These are phyloP conservation scores for Raphanus raphanistrum DNA, from an alignment of 345 rosid species.

Conservation along the genomic window DNA sequence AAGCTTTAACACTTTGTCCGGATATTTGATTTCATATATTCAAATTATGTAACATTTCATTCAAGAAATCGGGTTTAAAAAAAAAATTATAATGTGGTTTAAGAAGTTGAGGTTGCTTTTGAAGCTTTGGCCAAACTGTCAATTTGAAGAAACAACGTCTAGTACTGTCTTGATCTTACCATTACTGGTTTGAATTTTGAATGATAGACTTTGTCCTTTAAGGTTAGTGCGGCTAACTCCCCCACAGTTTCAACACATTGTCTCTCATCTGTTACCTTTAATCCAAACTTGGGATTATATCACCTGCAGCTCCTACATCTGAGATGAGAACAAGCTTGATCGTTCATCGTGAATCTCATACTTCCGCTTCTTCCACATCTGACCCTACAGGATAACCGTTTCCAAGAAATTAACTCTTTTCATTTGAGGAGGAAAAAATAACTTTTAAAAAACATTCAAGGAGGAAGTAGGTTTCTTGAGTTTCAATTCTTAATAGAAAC, in stretches of 20 bases:
- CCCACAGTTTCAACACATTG: slow-evolving; percentile 76
- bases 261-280: slow-evolving; percentile 58
- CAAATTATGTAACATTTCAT: slow-evolving; percentile 20
- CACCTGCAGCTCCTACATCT: slow-evolving; percentile 66
- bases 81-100: background rate
- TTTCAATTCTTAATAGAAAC: too few relatives aligned
- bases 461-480: background rate
- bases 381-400: slow-evolving; percentile 42
- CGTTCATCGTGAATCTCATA: too few relatives aligned
- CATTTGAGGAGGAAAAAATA: too few relatives aligned
- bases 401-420: background rate
- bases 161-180: slow-evolving; percentile 48
- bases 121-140: slow-evolving; percentile 72
- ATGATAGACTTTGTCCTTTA: slow-evolving; percentile 57
- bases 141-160: slow-evolving; percentile 50
- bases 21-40: slow-evolving; percentile 16
- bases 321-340: slow-evolving; percentile 60
- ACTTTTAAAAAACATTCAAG: too few relatives aligned
- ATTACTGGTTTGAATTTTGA: slow-evolving; percentile 52
- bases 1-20: background rate
- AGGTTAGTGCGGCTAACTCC: slow-evolving; percentile 59
- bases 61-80: too few relatives aligned
- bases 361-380: slow-evolving; percentile 60
- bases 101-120: slow-evolving; percentile 56
- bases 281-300: slow-evolving; percentile 48